phyloP scores from a whole-genome alignment of 352 stramenopile genomes.

The Phytophthora multivora region DNA sequence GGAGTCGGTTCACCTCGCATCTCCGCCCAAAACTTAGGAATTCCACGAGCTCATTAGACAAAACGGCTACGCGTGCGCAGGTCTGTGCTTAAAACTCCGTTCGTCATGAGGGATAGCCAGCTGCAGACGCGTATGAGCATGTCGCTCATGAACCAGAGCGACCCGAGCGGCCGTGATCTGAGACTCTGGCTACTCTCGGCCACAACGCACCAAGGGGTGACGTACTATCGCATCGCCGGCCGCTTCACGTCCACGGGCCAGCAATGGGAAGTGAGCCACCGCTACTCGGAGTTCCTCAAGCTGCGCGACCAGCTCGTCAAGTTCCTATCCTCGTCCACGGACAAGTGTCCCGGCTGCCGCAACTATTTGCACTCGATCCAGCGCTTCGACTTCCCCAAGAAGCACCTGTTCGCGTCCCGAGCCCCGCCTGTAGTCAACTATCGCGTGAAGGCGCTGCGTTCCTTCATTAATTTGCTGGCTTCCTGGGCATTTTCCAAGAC shows the following conservation, averaged over 20 bases:
- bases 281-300: constrained; percentile 86
- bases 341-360: constrained; percentile 79
- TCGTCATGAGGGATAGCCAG: constrained; percentile 41
- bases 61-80: constrained; percentile 6
- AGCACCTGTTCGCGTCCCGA: constrained; percentile 82
- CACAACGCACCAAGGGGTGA: constrained; percentile 51
- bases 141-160: constrained; percentile 54
- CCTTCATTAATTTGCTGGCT: constrained; percentile 83
- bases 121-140: constrained; percentile 54
- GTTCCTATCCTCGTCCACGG: constrained; percentile 67
- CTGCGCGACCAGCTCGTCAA: constrained; percentile 80
- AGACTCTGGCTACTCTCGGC: constrained; percentile 76
- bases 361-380: constrained; percentile 83
- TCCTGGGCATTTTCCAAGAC: constrained; percentile 84
- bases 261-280: constrained; percentile 82
- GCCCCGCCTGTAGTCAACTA: constrained; percentile 85
- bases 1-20: constrained; percentile 25
- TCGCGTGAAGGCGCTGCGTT: constrained; percentile 78
- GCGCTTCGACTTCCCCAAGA: constrained; percentile 87
- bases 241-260: constrained; percentile 67
- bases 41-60: constrained; percentile 13
- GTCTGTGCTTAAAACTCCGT: background rate
- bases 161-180: constrained; percentile 50
- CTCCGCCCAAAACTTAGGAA: constrained; percentile 10
- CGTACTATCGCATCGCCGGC: constrained; percentile 72